These are phyloP conservation scores for Cyclotella atomus DNA, from an alignment of 108 stramenopile species.

Conservation along the genomic window DNA sequence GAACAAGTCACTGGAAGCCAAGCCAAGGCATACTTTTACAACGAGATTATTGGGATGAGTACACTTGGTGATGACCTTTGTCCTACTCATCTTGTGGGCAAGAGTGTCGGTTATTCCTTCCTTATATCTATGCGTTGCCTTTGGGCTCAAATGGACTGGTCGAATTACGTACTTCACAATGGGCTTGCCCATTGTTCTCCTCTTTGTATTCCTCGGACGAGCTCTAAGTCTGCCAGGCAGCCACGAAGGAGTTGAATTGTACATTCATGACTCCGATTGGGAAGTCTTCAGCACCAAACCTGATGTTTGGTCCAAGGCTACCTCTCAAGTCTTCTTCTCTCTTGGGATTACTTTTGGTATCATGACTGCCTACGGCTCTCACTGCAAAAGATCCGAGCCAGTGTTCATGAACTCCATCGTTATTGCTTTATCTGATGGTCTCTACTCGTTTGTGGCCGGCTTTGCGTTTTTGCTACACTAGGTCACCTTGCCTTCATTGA, in stretches of 20 bases:
- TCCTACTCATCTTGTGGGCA: slow-evolving; percentile 58
- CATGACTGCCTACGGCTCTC: slow-evolving; percentile 68
- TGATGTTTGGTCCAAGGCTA: slow-evolving; percentile 66
- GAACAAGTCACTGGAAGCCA: slow-evolving; percentile 41
- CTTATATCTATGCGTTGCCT: slow-evolving; percentile 60
- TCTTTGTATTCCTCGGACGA: slow-evolving; percentile 60
- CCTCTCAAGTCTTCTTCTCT: slow-evolving; percentile 70
- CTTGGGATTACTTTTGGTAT: slow-evolving; percentile 65
- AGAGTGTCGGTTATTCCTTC: slow-evolving; percentile 55
- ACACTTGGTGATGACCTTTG: slow-evolving; percentile 46
- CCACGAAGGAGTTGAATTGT: slow-evolving; percentile 52
- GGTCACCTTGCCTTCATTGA: slow-evolving; percentile 58
- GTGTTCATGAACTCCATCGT: slow-evolving; percentile 50
- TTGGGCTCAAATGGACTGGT: slow-evolving; percentile 63
- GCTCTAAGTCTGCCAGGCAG: slow-evolving; percentile 53
- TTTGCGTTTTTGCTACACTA: slow-evolving; percentile 71
- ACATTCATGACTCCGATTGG: slow-evolving; percentile 65
- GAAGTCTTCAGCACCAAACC: slow-evolving; percentile 40
- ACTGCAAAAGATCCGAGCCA: slow-evolving; percentile 55
- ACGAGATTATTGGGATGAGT: slow-evolving; percentile 54
- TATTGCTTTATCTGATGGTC: slow-evolving; percentile 51
- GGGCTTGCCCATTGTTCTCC: slow-evolving; percentile 60
- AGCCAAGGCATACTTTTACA: slow-evolving; percentile 52
- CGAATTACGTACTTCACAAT: slow-evolving; percentile 62
- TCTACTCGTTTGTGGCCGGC: slow-evolving; percentile 66